Evolutionary conservation across 2,329 filamentous ascomycete genomes (phyloP).

Genomic region (Aspergillus bombycis): DNA sequence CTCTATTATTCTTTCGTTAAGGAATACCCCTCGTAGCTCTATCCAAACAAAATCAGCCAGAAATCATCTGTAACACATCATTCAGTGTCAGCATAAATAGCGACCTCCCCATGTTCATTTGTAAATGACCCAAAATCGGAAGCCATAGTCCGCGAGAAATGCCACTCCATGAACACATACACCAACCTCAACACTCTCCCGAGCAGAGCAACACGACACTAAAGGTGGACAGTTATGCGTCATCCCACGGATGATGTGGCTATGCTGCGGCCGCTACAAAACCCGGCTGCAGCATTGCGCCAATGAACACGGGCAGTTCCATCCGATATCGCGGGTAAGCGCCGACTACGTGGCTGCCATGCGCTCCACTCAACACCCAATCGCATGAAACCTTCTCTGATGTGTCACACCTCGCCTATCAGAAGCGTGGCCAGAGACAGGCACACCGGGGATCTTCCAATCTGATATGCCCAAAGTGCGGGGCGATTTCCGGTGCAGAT

Average conservation of each 20-base stretch:
- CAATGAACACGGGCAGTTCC: not conserved
- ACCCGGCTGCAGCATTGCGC: not conserved
- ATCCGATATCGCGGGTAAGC: slow-evolving; percentile 7
- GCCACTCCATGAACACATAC: not conserved
- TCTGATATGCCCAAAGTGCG: slow-evolving; percentile 3
- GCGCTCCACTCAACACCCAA: not conserved
- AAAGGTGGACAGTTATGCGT: not conserved
- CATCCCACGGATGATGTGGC: not conserved
- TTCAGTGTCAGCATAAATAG: not conserved
- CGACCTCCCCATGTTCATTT: not conserved
- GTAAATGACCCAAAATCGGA: not conserved
- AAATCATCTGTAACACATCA: too few relatives aligned
- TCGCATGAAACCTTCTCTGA: not conserved
- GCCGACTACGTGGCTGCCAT: slow-evolving; percentile 10
- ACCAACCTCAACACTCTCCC: not conserved
- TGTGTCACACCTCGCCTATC: slow-evolving; percentile 2
- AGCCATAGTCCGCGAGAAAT: not conserved
- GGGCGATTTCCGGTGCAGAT: not conserved
- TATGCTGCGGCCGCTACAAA: not conserved
- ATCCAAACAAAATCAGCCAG: too few relatives aligned
- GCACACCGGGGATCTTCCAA: slow-evolving; percentile 1
- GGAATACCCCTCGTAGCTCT: too few relatives aligned
- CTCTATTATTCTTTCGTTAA: slow-evolving; percentile 7
- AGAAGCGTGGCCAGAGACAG: not conserved
- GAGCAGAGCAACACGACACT: not conserved